phyloP scores from a whole-genome alignment of 306 rosid genomes.

The Dryas octopetala region DNA sequence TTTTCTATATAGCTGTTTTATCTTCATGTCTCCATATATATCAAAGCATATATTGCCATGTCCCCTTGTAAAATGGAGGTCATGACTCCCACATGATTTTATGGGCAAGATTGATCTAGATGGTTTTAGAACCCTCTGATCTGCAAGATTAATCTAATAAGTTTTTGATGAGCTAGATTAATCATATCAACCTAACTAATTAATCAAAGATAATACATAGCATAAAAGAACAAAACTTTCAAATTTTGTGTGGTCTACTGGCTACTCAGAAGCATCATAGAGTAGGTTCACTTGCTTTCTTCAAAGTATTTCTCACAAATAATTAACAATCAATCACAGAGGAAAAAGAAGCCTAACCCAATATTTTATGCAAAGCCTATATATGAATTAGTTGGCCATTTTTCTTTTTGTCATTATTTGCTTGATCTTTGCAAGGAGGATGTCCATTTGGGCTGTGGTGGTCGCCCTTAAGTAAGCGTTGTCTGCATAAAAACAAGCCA shows the following conservation, averaged over 20 bases:
- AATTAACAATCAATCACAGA: neutral
- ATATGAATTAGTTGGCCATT: slow-evolving; percentile 31
- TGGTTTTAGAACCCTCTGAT: too few relatives aligned
- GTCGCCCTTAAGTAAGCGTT: slow-evolving; percentile 27
- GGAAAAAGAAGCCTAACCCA: slow-evolving; percentile 12
- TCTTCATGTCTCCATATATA: too few relatives aligned
- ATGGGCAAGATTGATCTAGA: too few relatives aligned
- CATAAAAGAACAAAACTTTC: neutral
- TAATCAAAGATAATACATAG: too few relatives aligned
- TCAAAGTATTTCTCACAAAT: neutral
- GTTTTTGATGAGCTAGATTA: too few relatives aligned
- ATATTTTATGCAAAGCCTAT: slow-evolving; percentile 15
- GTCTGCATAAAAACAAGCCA: slow-evolving; percentile 35
- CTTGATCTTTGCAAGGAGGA: slow-evolving; percentile 43
- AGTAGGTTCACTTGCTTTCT: neutral
- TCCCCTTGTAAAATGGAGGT: too few relatives aligned
- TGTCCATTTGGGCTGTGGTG: slow-evolving; percentile 32
- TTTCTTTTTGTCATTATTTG: slow-evolving; percentile 61
- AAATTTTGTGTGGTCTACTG: neutral
- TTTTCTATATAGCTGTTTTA: too few relatives aligned
- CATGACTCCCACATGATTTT: too few relatives aligned
- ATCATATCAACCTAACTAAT: too few relatives aligned
- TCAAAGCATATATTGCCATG: too few relatives aligned
- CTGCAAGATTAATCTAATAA: too few relatives aligned
- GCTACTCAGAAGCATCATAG: too few relatives aligned